Base-by-base conservation (phyloP, 441 rosid species). In the Biscutella laevigata region DNA sequence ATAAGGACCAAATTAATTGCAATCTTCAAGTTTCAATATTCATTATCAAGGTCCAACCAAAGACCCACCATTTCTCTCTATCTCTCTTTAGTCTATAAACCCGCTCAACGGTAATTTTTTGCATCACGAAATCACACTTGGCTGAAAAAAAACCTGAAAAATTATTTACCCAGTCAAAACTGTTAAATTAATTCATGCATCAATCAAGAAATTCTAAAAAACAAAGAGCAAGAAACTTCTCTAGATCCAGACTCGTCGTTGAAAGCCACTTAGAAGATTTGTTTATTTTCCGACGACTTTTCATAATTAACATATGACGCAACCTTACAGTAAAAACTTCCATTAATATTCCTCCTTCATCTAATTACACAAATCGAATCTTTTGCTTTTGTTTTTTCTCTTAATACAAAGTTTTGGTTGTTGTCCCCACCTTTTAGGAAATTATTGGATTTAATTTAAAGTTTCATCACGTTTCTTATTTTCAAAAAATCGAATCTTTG, bases 201-300 rank as follows among this genome's bases (percentile, higher is more conserved):
- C 89, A 76, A 74, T 74, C 44, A 72, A 88, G 94, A 16, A 68
- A 65, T 22, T 30, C 46, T 4, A 11, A 19, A 9, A 76, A 80
- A 66, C 75, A 80, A 54, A 82, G 96, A 75, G 82, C 88, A 72
- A 70, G 88, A 71, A 88, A 76, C 70, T 82, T 88, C 78, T 78
- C 94, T 46, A 67, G 91, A 60, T 70, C 87, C 54, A 80, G 94
- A 53, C 32, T 82, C 58, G 96, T 94, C 62, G 57, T 88, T 20
- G 82, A 88, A 67, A 88, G 96, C 28, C 61, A 66, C 4, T 66
- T 56, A 66, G 27, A 37, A n/a, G n/a, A n/a, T n/a, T n/a, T n/a
- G n/a, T n/a, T n/a, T n/a, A n/a, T 58, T 57, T 45, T 27, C 46
- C 60, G 25, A 27, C 66, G 32, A 61, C 46, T 38, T 62, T 37